phyloP scores from a whole-genome alignment of 768 basidiomycete genomes.

The Collybia sordida region DNA sequence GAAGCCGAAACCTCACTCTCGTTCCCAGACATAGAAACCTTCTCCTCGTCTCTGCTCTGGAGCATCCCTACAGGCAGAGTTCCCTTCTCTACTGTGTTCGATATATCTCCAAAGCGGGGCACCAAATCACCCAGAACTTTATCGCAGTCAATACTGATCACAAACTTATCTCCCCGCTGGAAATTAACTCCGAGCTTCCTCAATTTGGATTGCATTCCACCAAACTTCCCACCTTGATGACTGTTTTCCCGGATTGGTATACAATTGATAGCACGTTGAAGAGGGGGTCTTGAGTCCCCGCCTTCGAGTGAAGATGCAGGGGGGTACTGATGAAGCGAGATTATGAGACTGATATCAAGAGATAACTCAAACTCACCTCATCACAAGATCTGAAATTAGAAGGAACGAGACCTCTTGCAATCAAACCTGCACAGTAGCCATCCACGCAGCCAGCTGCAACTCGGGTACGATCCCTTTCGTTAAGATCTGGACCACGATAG shows the following conservation, averaged over 20 bases:
- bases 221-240: conserved; percentile 3
- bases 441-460: conserved; percentile 1
- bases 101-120: neutral
- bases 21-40: no score
- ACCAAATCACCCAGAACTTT: conserved; percentile 2
- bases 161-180: conserved; percentile 4
- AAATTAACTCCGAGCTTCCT: neutral
- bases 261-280: conserved; percentile 7
- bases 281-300: neutral
- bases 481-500: conserved; percentile 1
- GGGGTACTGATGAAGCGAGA: neutral
- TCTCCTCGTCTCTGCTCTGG: no score
- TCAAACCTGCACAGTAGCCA: conserved; percentile 1
- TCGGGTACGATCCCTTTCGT: conserved; percentile 3
- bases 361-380: neutral
- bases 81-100: neutral
- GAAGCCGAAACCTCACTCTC: no score
- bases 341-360: neutral
- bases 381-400: conserved; percentile 3
- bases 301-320: conserved; percentile 5
- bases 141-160: conserved; percentile 7
- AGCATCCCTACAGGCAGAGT: no score
- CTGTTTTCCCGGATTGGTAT: conserved; percentile 3
- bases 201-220: neutral
- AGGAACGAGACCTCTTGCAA: neutral